These are phyloP conservation scores for Acanthamoeba healyi DNA, from an alignment of 208 protist species.

Conservation along the genomic window DNA sequence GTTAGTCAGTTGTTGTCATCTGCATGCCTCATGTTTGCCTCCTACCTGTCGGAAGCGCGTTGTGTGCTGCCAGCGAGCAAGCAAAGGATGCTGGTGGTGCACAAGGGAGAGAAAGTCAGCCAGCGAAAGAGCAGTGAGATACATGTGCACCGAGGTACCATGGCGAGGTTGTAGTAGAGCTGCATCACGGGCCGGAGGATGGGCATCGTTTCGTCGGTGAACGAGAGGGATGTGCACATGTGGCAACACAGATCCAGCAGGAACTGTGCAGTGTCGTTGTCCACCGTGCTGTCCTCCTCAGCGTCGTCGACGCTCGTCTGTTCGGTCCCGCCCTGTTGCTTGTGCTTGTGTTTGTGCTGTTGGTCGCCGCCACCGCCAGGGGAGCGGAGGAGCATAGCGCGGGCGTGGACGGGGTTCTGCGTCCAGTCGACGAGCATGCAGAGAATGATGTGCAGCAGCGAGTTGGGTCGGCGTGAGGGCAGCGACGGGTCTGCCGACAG, in stretches of 20 bases:
- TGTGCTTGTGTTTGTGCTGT: background rate
- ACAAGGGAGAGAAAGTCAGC: background rate
- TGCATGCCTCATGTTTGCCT: too few relatives aligned
- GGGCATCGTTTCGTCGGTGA: background rate
- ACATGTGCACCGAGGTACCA: background rate
- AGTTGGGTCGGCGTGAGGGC: background rate
- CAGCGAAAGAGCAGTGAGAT: background rate
- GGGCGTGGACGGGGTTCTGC: background rate
- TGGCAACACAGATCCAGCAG: background rate
- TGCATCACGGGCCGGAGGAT: background rate
- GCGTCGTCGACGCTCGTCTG: background rate
- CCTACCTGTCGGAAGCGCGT: background rate
- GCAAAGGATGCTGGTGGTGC: background rate
- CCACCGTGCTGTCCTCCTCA: background rate
- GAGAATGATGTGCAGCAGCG: background rate
- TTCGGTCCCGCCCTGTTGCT: background rate
- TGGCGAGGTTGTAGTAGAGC: background rate
- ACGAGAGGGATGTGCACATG: background rate
- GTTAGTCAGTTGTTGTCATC: background rate
- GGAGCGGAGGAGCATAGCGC: background rate
- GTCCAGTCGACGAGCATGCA: constrained; percentile 26
- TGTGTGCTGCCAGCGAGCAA: background rate
- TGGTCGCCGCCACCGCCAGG: too few relatives aligned
- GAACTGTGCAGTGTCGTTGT: background rate
- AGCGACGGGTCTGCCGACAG: background rate